These are phyloP conservation scores for Aspergillus brunneoviolaceus DNA, from an alignment of 2,329 filamentous ascomycete species.

Conservation along the genomic window DNA sequence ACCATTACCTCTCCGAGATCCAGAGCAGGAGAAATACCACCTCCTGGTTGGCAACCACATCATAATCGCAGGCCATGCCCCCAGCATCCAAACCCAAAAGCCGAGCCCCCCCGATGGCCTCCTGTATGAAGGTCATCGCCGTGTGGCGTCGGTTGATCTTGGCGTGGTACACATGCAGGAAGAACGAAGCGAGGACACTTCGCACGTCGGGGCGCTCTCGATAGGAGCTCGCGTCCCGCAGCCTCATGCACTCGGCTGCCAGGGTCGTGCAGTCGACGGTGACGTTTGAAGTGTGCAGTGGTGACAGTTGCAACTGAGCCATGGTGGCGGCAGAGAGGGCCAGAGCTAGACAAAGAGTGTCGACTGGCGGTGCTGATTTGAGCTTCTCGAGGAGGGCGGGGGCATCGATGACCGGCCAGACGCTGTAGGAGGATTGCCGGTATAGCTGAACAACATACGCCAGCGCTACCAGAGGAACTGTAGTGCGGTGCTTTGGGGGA, in stretches of 20 bases:
- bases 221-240: constrained; percentile 19
- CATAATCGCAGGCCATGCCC: not conserved
- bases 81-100: constrained; percentile 23
- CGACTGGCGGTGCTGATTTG: constrained; percentile 2
- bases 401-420: constrained; percentile 31
- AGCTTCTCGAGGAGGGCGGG: constrained; percentile 19
- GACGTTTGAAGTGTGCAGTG: constrained; percentile 9
- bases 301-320: constrained; percentile 29
- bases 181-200: constrained; percentile 29
- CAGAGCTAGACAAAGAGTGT: constrained; percentile 21
- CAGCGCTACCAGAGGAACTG: constrained; percentile 17
- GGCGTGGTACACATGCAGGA: constrained; percentile 34
- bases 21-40: constrained; percentile 30
- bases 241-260: constrained; percentile 24
- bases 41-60: constrained; percentile 25
- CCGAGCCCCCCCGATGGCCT: constrained; percentile 26
- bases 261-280: constrained; percentile 22
- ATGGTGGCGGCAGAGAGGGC: constrained; percentile 34
- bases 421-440: constrained; percentile 26
- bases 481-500: not conserved
- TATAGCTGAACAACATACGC: constrained; percentile 23
- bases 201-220: constrained; percentile 22
- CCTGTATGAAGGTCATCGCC: constrained; percentile 33
- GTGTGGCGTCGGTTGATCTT: constrained; percentile 30
- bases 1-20: constrained; percentile 31